Base-by-base conservation (phyloP, 1,139 yeast genomes). In the Taphrina wiesneri region DNA sequence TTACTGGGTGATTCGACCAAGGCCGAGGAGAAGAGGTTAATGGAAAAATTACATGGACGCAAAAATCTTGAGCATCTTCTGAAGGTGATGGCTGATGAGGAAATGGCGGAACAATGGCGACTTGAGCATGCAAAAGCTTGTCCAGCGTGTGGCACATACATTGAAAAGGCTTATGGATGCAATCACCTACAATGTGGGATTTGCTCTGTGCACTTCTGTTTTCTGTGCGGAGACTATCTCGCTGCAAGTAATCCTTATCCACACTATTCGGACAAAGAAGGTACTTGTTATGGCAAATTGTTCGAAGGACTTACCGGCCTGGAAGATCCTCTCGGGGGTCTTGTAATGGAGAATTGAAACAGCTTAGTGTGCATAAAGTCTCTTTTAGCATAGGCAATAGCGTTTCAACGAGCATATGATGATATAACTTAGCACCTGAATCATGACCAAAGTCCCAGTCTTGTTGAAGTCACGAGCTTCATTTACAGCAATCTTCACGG, bases 301-400 rank as follows among this genome's bases (percentile, higher is more conserved):
- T 65, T 65, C 46, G 67, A 62, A 36, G 65, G 65, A 19, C 60
- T 62, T n/a, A 62, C 65, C 15, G 65, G 64, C 4, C 30, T 60
- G 21, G 64, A 60, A 23, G 57, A 51, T 51, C 57, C 64, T 1
- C 51, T 32, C 17, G 63, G 56, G 3, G 63, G 47, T 3, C 13
- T 56, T 0, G 41, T 19, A 41, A 15, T 39, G 17, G 17, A 45
- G n/a, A n/a, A 3, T 13, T n/a, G 19, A 41, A 13, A 7, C 7
- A 41, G 9, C 15, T 11, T 32, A 32, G 36, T 19, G 46, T 41
- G n/a, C 28, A 41, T n/a, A n/a, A 13, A 13, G 6, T 7, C n/a
- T n/a, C 19, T 19, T 15, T 41, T 11, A 41, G 46, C 46, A 41
- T 41, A 19, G n/a, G 46, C 46, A n/a, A 9, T 7, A n/a, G 46